Evolutionary conservation across 768 basidiomycete species (phyloP).

Genomic region (Agaricus blazei): DNA sequence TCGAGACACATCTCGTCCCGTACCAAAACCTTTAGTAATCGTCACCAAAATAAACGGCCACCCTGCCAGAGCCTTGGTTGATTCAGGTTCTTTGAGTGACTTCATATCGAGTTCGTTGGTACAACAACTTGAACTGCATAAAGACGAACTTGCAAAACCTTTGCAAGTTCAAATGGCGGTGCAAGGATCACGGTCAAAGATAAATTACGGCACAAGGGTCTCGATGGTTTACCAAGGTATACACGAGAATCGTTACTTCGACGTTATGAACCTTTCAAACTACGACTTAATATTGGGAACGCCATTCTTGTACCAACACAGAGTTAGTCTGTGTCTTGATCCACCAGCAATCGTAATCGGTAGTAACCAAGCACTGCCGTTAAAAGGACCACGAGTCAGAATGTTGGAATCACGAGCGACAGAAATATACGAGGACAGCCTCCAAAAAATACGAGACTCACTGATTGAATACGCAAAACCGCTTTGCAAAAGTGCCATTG

Average conservation of each 20-base stretch:
- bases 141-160: conserved; percentile 21
- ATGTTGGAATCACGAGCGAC: conserved; percentile 14
- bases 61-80: conserved; percentile 27
- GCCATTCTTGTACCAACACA: conserved; percentile 31
- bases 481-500: conserved; percentile 17
- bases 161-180: conserved; percentile 33
- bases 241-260: conserved; percentile 23
- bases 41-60: conserved; percentile 26
- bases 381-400: conserved; percentile 12
- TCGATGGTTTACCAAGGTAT: conserved; percentile 30
- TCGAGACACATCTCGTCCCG: conserved; percentile 11
- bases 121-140: conserved; percentile 28
- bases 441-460: conserved; percentile 15
- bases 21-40: conserved; percentile 30
- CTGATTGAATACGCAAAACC: conserved; percentile 18
- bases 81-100: conserved; percentile 34
- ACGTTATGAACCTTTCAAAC: conserved; percentile 33
- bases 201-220: conserved; percentile 23
- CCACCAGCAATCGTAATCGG: conserved; percentile 23
- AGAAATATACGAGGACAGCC: conserved; percentile 9
- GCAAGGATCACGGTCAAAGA: conserved; percentile 32
- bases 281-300: conserved; percentile 39
- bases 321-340: conserved; percentile 21
- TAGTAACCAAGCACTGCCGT: conserved; percentile 11
- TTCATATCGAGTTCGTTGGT: conserved; percentile 32